Evolutionary conservation across 2,329 filamentous ascomycete species (phyloP).

Genomic region (Aspergillus viridinutans): DNA sequence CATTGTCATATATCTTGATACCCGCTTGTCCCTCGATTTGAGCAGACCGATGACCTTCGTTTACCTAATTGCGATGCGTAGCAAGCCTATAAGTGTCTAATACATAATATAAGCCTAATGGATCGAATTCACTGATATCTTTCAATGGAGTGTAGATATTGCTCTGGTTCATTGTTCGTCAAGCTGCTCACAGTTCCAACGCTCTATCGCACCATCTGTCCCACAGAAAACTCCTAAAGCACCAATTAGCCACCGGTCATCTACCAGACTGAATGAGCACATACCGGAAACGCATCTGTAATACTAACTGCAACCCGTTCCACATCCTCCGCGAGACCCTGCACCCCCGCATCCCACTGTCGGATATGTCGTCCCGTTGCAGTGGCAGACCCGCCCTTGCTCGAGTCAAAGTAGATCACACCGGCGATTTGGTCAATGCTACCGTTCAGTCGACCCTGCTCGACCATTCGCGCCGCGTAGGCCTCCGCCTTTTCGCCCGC

Average conservation of each 20-base stretch:
- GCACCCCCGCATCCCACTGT: constrained; percentile 85
- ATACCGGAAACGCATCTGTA: constrained; percentile 72
- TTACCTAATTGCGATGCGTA: neutral
- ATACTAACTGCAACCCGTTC: constrained; percentile 80
- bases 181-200: neutral
- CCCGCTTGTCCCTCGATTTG: neutral
- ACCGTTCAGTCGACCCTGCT: constrained; percentile 82
- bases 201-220: constrained; percentile 32
- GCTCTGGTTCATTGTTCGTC: constrained; percentile 12
- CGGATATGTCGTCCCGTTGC: constrained; percentile 68
- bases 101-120: neutral
- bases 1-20: neutral
- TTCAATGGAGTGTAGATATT: constrained; percentile 6
- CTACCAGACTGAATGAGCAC: constrained; percentile 20
- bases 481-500: constrained; percentile 75
- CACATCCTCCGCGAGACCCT: constrained; percentile 80
- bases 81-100: neutral
- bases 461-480: constrained; percentile 91
- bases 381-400: constrained; percentile 62
- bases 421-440: constrained; percentile 92
- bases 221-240: constrained; percentile 31
- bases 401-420: constrained; percentile 76
- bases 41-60: neutral
- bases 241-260: neutral
- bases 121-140: neutral